Conservation (phyloP, 2,329 filamentous ascomycete genomes). For the Zopfia rhizophila region DNA sequence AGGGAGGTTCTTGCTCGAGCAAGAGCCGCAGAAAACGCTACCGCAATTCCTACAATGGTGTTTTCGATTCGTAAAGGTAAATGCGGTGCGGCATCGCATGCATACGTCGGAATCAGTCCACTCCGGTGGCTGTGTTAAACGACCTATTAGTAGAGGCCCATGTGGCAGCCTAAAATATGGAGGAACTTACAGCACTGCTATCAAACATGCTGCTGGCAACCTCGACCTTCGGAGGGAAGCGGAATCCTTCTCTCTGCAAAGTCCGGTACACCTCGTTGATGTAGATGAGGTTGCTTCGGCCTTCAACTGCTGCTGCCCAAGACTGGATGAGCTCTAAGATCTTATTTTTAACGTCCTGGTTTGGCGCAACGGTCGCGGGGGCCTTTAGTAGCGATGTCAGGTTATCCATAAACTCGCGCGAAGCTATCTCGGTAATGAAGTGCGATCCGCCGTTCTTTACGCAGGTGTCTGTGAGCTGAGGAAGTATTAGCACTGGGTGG, state of each 20-base stretch:
- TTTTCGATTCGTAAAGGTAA: slow-evolving; percentile 98
- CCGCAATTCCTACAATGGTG: slow-evolving; percentile 98
- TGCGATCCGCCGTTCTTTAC: slow-evolving; percentile 98
- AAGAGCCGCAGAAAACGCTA: slow-evolving; percentile 96
- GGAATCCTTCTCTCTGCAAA: slow-evolving; percentile 85
- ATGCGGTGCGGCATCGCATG: slow-evolving; percentile 94
- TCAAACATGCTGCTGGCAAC: slow-evolving; percentile 98
- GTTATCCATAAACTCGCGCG: slow-evolving; percentile 98
- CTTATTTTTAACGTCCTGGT: slow-evolving; percentile 86
- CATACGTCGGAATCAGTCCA: slow-evolving; percentile 99
- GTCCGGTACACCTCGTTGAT: slow-evolving; percentile 87
- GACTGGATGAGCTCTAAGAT: slow-evolving; percentile 93
- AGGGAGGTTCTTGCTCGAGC: slow-evolving; percentile 87
- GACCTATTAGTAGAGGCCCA: slow-evolving; percentile 13
- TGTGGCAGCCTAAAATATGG: neutral
- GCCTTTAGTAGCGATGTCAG: slow-evolving; percentile 88
- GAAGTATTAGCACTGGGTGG: slow-evolving; percentile 18
- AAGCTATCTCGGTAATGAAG: slow-evolving; percentile 94
- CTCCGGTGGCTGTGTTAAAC: slow-evolving; percentile 77
- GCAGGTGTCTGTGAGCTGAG: slow-evolving; percentile 91
- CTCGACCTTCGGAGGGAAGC: slow-evolving; percentile 85
- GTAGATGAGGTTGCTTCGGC: slow-evolving; percentile 83
- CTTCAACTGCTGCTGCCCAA: slow-evolving; percentile 91
- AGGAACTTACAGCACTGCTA: slow-evolving; percentile 81
- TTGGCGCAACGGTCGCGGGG: slow-evolving; percentile 76